Base-by-base conservation (phyloP, 352 stramenopile genomes). In the Globisporangium yorkense region DNA sequence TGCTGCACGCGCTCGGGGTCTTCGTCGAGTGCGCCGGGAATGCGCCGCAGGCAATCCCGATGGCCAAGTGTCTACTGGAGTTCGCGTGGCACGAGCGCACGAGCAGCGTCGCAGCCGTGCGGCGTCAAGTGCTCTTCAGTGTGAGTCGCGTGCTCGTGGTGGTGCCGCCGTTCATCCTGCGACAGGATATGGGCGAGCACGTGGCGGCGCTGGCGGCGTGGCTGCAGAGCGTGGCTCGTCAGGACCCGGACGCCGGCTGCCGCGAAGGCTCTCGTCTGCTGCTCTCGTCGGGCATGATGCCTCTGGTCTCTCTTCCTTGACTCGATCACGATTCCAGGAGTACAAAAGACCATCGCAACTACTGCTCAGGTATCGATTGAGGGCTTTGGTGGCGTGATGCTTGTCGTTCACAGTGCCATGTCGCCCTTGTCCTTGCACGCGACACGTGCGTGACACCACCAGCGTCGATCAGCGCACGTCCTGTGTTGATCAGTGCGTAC, bases 121-220 rank as follows among this genome's bases (percentile, higher is more conserved):
- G 82, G 31, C 76, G 82, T 3, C 82, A 92, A 54, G 82, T 92
- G 33, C 50, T 90, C 20, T 92, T 84, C 41, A 71, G 69, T 51
- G 55, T 89, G n/a, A 90, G 82, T 59, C 82, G 80, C 50, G 76
- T 89, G 52, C 54, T 92, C 44, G 57, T 92, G 2, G 76, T 88
- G 3, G 72, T 78, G 20, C 71, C 82, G 16, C 70, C 82, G 18
- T 71, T 73, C 24, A 45, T 92, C 18, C 44, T 90, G 53, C 65
- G 67, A 0, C 80, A 86, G 46, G 80, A 92, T 37, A 62, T 80
- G 31, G 74, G 76, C 2, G 66, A 84, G 2, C 59, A 65, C 21
- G 49, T 89, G 8, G 54, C 68, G 8, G 59, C 86, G 18, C 63
- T 90, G 21, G 63, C 70, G 13, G 64, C 64, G 0, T 92, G 82